Conservation (phyloP, 2,329 filamentous ascomycete species). For the Paecilomyces fulvus region DNA sequence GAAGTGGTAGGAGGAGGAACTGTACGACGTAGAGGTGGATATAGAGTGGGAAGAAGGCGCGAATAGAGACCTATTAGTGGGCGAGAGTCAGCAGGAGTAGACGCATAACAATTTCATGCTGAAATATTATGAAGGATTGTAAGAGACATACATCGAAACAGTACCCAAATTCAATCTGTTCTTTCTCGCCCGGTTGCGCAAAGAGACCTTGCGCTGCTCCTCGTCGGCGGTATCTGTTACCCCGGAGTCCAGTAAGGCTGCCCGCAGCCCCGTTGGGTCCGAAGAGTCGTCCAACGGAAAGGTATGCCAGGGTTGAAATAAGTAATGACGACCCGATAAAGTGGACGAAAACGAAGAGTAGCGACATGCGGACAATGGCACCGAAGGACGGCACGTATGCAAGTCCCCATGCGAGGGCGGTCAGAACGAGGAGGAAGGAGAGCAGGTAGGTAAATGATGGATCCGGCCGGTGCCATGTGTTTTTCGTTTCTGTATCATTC, state of each 20-base stretch:
- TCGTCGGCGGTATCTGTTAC: slow-evolving; percentile 40
- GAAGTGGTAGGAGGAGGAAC: slow-evolving; percentile 57
- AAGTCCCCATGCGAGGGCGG: slow-evolving; percentile 50
- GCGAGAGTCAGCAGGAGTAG: neutral
- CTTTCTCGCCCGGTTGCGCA: slow-evolving; percentile 45
- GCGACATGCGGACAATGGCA: slow-evolving; percentile 39
- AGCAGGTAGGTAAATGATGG: slow-evolving; percentile 63
- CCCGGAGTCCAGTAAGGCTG: slow-evolving; percentile 38
- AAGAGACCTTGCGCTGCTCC: slow-evolving; percentile 49
- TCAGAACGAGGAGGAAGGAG: slow-evolving; percentile 55
- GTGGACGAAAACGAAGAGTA: slow-evolving; percentile 47
- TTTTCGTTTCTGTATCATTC: slow-evolving; percentile 51
- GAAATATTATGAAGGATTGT: neutral
- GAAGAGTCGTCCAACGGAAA: slow-evolving; percentile 54
- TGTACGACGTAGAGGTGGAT: slow-evolving; percentile 59
- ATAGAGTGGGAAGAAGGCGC: slow-evolving; percentile 61
- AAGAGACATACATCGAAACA: slow-evolving; percentile 55
- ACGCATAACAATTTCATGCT: neutral
- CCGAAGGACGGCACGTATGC: slow-evolving; percentile 42
- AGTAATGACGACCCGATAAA: slow-evolving; percentile 54
- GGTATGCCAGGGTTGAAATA: slow-evolving; percentile 55
- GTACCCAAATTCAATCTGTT: slow-evolving; percentile 61
- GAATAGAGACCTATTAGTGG: slow-evolving; percentile 47
- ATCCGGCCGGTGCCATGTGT: slow-evolving; percentile 61
- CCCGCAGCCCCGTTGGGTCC: slow-evolving; percentile 44